phyloP scores from a whole-genome alignment of 202 grass and related monocot species.

The Bolboschoenoplectus hybrid region DNA sequence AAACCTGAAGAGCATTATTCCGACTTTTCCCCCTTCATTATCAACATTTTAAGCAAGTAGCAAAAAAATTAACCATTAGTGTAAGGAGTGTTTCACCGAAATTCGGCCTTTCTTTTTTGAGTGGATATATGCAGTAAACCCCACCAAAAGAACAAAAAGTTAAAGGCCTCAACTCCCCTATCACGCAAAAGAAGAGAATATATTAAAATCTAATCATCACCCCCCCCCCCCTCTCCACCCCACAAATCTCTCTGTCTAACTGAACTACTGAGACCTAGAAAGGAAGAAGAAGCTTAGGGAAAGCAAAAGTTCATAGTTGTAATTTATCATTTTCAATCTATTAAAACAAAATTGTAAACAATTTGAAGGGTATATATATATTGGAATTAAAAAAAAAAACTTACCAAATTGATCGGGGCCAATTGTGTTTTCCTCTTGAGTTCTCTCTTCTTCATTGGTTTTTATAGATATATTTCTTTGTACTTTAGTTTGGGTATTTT shows the following conservation, averaged over 20 bases:
- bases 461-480: slow-evolving; percentile 6
- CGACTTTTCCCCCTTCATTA: not conserved
- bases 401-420: slow-evolving; percentile 40
- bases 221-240: not conserved
- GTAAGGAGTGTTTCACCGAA: not conserved
- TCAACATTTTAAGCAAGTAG: slow-evolving; percentile 1
- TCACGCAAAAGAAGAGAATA: slow-evolving; percentile 25
- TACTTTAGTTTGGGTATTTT: slow-evolving; percentile 3
- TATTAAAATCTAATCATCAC: slow-evolving; percentile 25
- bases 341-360: not conserved
- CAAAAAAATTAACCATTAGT: not conserved
- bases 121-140: slow-evolving; percentile 13
- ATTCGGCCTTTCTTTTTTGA: not conserved
- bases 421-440: slow-evolving; percentile 10
- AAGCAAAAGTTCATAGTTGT: not conserved
- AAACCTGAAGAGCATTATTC: not conserved
- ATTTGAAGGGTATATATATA: not conserved
- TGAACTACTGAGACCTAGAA: not conserved
- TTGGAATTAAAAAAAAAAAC: not conserved
- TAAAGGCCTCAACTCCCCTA: slow-evolving; percentile 21
- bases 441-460: slow-evolving; percentile 29
- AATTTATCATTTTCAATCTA: not conserved
- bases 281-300: not conserved
- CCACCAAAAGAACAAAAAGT: slow-evolving; percentile 26
- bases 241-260: not conserved